Conservation (phyloP, 2,329 filamentous ascomycete genomes). For the Fusarium clavum region DNA sequence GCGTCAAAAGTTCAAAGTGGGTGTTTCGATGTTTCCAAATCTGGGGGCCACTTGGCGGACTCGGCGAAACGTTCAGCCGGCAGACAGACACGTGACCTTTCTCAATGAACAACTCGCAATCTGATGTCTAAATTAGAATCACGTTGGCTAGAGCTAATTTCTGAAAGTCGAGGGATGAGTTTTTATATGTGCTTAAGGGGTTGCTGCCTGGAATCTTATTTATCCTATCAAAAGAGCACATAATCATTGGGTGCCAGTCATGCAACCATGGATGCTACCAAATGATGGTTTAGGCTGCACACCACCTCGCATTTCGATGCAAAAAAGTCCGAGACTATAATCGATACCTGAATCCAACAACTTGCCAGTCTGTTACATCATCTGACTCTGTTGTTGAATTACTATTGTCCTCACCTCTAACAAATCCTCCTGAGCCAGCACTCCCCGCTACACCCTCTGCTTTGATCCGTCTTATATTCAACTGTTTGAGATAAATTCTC, state of each 20-base stretch:
- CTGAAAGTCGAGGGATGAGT: neutral
- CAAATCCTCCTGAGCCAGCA: slow-evolving; percentile 55
- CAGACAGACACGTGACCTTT: slow-evolving; percentile 23
- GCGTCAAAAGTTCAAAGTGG: slow-evolving; percentile 23
- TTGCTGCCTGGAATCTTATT: neutral
- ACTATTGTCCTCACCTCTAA: slow-evolving; percentile 48
- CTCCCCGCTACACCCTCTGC: slow-evolving; percentile 60
- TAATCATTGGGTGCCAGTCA: neutral
- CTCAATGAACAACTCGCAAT: neutral
- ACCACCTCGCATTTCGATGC: neutral
- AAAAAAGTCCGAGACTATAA: slow-evolving; percentile 38
- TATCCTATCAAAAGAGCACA: neutral
- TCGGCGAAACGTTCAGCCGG: slow-evolving; percentile 27
- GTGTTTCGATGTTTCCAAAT: slow-evolving; percentile 28
- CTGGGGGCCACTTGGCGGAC: slow-evolving; percentile 19
- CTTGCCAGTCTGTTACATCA: slow-evolving; percentile 71
- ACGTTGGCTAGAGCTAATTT: neutral
- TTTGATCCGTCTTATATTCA: slow-evolving; percentile 57
- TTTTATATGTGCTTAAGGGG: neutral
- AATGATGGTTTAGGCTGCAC: neutral
- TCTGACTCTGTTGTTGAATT: slow-evolving; percentile 59
- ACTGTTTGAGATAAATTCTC: slow-evolving; percentile 60
- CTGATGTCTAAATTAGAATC: neutral
- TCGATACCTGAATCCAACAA: slow-evolving; percentile 69
- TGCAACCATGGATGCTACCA: no score